phyloP scores from a whole-genome alignment of 2,329 filamentous ascomycete genomes.

The Didymella arachidicola region DNA sequence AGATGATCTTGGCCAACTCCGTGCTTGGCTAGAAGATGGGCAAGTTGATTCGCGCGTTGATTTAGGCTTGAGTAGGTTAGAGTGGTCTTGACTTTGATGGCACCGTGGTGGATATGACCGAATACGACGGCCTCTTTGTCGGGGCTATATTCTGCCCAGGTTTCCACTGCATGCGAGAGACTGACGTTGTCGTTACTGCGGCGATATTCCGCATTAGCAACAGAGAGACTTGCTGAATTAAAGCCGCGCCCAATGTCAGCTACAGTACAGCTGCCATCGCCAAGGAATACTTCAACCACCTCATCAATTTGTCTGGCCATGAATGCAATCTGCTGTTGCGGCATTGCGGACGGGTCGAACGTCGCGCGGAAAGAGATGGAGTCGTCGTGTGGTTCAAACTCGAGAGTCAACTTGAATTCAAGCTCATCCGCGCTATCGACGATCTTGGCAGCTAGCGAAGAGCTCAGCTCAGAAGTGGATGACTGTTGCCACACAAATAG shows the following conservation, averaged over 20 bases:
- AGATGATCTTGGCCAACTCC: constrained; percentile 63
- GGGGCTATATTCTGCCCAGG: constrained; percentile 58
- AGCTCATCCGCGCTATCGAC: constrained; percentile 72
- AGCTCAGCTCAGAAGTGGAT: constrained; percentile 49
- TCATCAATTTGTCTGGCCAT: constrained; percentile 69
- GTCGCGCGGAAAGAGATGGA: constrained; percentile 62
- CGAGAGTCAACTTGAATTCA: constrained; percentile 78
- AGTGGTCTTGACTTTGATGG: constrained; percentile 46
- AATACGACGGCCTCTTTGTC: constrained; percentile 71
- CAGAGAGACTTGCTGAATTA: constrained; percentile 44
- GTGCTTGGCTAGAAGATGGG: constrained; percentile 60
- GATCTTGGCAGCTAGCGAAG: constrained; percentile 59
- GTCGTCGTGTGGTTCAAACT: constrained; percentile 70
- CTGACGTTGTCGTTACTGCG: constrained; percentile 31
- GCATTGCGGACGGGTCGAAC: constrained; percentile 63
- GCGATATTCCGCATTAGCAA: constrained; percentile 52
- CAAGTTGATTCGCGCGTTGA: constrained; percentile 68
- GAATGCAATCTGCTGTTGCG: constrained; percentile 62
- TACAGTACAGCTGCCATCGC: constrained; percentile 46
- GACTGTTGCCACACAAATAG: constrained; percentile 88
- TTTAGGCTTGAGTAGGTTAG: constrained; percentile 74
- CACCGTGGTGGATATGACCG: constrained; percentile 55
- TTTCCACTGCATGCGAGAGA: constrained; percentile 61
- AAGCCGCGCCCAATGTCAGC: constrained; percentile 37
- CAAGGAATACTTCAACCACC: constrained; percentile 57